A percentile compares a stretch with the other conserved stretches of the same genome.
These are phyloP conservation scores for Fomitopsis schrenkii DNA, from an alignment of 1,284 basidiomycete genomes.

Conservation along the genomic window DNA sequence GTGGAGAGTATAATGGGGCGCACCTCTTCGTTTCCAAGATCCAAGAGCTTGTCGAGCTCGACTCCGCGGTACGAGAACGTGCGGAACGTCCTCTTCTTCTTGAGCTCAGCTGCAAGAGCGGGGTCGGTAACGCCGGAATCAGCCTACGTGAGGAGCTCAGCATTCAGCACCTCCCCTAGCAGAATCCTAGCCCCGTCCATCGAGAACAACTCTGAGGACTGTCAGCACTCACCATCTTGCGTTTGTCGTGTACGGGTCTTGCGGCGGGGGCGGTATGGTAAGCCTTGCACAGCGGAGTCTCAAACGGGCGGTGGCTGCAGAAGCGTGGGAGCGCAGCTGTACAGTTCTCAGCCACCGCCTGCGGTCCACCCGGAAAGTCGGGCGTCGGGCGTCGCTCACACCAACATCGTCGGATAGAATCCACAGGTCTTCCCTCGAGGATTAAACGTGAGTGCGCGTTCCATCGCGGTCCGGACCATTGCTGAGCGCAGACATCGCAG, in stretches of 20 bases:
- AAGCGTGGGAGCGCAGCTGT: conserved; percentile 47
- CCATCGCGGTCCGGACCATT: neutral
- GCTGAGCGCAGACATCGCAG: conserved; percentile 31
- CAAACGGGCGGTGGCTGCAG: conserved; percentile 33
- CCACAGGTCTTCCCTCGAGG: conserved; percentile 84
- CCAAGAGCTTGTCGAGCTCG: conserved; percentile 96
- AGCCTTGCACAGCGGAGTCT: conserved; percentile 34
- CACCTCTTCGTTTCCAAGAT: conserved; percentile 93
- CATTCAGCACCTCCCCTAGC: conserved; percentile 19
- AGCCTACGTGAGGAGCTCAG: conserved; percentile 44
- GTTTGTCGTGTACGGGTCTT: conserved; percentile 36
- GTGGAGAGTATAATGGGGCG: conserved; percentile 18
- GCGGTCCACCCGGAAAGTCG: conserved; percentile 8
- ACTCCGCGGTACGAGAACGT: conserved; percentile 99
- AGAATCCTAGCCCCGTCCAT: neutral
- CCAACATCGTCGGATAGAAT: conserved; percentile 67
- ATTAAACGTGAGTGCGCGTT: conserved; percentile 66
- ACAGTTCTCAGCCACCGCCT: conserved; percentile 41
- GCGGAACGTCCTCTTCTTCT: conserved; percentile 98
- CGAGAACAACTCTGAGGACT: neutral
- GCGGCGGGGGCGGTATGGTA: conserved; percentile 21
- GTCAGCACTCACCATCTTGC: conserved; percentile 48
- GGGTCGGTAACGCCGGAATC: conserved; percentile 83
- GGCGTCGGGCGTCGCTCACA: conserved; percentile 2
- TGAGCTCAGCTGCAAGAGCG: conserved; percentile 86